A percentile compares a stretch with the other conserved stretches of the same genome.
phyloP scores from a whole-genome alignment of 306 rosid species.

The Heteromeles arbutifolia region DNA sequence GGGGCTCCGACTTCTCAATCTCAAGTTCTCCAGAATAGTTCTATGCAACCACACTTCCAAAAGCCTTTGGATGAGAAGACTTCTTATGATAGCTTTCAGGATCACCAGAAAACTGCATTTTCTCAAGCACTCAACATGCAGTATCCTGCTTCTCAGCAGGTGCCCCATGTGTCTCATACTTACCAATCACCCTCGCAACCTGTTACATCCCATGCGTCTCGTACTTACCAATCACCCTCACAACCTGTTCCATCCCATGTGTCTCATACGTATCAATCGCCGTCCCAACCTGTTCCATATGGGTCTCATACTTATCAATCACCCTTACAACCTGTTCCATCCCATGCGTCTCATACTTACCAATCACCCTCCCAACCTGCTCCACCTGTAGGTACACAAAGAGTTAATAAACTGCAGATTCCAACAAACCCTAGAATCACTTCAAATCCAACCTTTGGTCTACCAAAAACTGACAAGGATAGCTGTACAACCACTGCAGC shows the following conservation, averaged over 20 bases:
- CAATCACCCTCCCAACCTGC: constrained; percentile 8
- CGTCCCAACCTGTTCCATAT: not conserved
- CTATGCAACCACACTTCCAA: constrained; percentile 69
- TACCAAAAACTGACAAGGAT: constrained; percentile 66
- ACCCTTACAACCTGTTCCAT: constrained; percentile 31
- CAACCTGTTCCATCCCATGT: not conserved
- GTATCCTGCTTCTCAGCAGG: constrained; percentile 58
- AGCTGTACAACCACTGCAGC: constrained; percentile 35
- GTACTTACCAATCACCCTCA: not conserved
- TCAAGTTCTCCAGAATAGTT: constrained; percentile 63
- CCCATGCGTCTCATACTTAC: not conserved
- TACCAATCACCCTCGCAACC: constrained; percentile 36
- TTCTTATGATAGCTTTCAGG: constrained; percentile 93
- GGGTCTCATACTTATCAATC: constrained; percentile 23
- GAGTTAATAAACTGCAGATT: constrained; percentile 76
- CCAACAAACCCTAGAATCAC: constrained; percentile 96
- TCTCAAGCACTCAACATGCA: constrained; percentile 55
- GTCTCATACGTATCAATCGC: not conserved
- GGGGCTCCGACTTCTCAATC: constrained; percentile 72
- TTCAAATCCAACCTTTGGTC: constrained; percentile 56
- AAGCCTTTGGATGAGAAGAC: constrained; percentile 73
- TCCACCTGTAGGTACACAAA: constrained; percentile 58
- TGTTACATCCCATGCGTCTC: not conserved
- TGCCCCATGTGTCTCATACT: constrained; percentile 25
- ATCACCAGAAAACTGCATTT: constrained; percentile 53